These are phyloP conservation scores for Cyclotella atomus DNA, from an alignment of 108 stramenopile genomes.

Conservation along the genomic window DNA sequence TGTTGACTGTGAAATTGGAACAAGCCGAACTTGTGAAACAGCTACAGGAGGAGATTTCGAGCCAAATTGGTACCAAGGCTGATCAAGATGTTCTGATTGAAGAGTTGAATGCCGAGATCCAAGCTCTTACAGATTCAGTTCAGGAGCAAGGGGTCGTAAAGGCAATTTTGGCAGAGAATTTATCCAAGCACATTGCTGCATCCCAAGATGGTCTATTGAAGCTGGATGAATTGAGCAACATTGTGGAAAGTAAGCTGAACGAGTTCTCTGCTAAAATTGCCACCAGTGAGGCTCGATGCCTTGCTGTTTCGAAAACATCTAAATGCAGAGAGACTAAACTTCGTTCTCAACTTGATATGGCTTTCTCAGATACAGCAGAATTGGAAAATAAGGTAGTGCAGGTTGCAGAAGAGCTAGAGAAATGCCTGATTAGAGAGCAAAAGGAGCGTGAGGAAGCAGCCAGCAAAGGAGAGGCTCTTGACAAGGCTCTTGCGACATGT, in stretches of 20 bases:
- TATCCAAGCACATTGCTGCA: constrained; percentile 10
- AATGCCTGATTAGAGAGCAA: constrained; percentile 5
- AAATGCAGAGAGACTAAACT: neutral
- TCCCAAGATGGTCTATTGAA: neutral
- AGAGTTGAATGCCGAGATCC: neutral
- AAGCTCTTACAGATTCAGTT: neutral
- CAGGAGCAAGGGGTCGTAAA: neutral
- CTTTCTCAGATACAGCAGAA: neutral
- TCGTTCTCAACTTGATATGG: neutral
- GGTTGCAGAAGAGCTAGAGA: constrained; percentile 6
- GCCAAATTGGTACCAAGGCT: neutral
- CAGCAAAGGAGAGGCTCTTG: constrained; percentile 2
- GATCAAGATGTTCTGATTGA: neutral
- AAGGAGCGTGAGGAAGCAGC: neutral
- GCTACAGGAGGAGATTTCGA: neutral
- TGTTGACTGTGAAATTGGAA: neutral
- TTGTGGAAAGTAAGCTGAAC: neutral
- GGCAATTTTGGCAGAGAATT: neutral
- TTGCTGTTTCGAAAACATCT: neutral
- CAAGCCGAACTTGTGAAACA: neutral
- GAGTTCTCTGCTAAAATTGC: neutral
- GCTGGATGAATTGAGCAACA: neutral
- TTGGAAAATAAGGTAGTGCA: constrained; percentile 4
- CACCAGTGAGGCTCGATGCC: neutral
- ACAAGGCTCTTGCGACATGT: neutral